Evolutionary conservation across 305 asterid species (phyloP).

Genomic region (Euphrasia arctica): DNA sequence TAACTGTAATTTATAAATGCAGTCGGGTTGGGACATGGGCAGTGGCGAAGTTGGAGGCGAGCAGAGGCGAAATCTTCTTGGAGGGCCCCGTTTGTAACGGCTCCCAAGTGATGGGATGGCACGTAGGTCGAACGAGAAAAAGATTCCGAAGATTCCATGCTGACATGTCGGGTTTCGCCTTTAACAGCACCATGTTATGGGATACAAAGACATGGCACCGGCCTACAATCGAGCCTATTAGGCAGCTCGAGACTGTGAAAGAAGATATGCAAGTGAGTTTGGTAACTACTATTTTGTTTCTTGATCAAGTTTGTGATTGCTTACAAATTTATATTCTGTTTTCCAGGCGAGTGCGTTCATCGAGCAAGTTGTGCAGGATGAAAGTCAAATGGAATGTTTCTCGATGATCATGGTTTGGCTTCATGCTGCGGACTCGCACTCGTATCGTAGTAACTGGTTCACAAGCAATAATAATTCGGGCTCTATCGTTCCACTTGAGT

Average conservation of each 20-base stretch:
- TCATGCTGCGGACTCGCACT: slow-evolving; percentile 30
- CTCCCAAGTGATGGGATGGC: slow-evolving; percentile 78
- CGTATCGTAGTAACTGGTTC: slow-evolving; percentile 33
- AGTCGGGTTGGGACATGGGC: slow-evolving; percentile 77
- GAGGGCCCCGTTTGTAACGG: slow-evolving; percentile 83
- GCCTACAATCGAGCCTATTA: slow-evolving; percentile 53
- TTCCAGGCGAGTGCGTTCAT: slow-evolving; percentile 63
- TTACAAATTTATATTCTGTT: slow-evolving; percentile 17
- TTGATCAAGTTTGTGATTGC: slow-evolving; percentile 3
- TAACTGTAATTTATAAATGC: slow-evolving; percentile 23
- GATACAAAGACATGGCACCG: slow-evolving; percentile 72
- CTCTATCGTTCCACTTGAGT: slow-evolving; percentile 24
- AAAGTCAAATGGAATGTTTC: slow-evolving; percentile 77
- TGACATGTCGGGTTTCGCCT: slow-evolving; percentile 68
- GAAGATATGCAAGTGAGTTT: slow-evolving; percentile 59
- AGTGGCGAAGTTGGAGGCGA: slow-evolving; percentile 49
- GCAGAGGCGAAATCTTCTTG: slow-evolving; percentile 31
- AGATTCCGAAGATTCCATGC: slow-evolving; percentile 52
- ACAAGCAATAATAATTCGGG: neutral
- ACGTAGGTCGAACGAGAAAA: slow-evolving; percentile 32
- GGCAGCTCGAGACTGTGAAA: slow-evolving; percentile 45
- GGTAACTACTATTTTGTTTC: neutral
- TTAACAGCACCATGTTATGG: slow-evolving; percentile 82
- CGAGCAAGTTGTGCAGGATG: slow-evolving; percentile 77
- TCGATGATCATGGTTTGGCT: slow-evolving; percentile 64